Evolutionary conservation across 345 rosid genomes (phyloP), one percentile per base, ranked within the genome.

Genomic region (Populus simonii): DNA sequence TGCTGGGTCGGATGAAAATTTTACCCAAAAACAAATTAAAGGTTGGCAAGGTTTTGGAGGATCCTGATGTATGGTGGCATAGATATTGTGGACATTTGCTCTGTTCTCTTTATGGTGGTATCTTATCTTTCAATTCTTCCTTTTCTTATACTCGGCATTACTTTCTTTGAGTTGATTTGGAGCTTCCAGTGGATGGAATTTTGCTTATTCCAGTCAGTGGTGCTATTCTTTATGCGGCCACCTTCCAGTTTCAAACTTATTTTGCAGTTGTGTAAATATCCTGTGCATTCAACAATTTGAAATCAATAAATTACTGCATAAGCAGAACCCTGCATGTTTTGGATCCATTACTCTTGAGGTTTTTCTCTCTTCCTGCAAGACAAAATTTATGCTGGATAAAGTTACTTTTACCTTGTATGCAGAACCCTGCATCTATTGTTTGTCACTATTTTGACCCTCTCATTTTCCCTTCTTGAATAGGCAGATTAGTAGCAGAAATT

Each of bases 401-500:
- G 63, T 57, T n/a, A 9, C 3, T n/a, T 8, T 57, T n/a, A 59
- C 6, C 23, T n/a, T 59, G 10, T 4, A 7, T 59, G 27, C 63
- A 57, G 27, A 59, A 59, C 29, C 27, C 29, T 10, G 63, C 16
- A 59, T 59, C 15, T 27, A n/a, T 38, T 75, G 55, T 16, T 29
- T 68, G 6, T 20, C 49, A 55, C 12, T 39, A 20, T 35, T 47
- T 66, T 3, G n/a, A 39, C 2, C 10, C 36, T 17, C 38, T 8
- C 18, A 11, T n/a, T 66, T 53, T 62, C 49, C 70, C 1, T 51
- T 29, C 29, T 38, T 43, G 1, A 20, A 57, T 77, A 39, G 85
- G 80, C 89, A 93, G 99, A 91, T 95, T 72, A 93, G 98, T 80
- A 94, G 97, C 86, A 94, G 98, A 74, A 92, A 96, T 78, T 84